Evolutionary conservation across 108 stramenopile species (phyloP).

Genomic region (Nitzschia inconspicua): DNA sequence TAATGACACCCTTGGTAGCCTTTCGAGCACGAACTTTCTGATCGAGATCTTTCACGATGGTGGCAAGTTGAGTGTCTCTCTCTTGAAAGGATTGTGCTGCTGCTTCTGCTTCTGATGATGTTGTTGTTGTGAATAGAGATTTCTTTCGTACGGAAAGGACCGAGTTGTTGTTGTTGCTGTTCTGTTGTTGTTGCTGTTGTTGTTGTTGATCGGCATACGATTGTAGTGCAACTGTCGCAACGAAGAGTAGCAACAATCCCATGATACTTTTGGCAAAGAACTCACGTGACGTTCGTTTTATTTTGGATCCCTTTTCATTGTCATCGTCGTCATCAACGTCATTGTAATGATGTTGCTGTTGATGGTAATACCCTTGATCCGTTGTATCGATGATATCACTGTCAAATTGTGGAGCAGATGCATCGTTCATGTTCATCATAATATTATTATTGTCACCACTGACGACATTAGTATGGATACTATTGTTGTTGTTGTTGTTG

Average conservation of each 20-base stretch:
- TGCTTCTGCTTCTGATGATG: no score
- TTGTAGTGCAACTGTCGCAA: neutral
- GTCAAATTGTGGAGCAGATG: neutral
- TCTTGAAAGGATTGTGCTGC: no score
- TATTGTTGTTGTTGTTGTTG: no score
- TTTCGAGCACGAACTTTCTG: constrained; percentile 65
- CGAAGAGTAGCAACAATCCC: neutral
- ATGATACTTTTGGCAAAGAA: neutral
- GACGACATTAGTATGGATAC: no score
- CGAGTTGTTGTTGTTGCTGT: constrained; percentile 17
- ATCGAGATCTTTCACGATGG: constrained; percentile 38
- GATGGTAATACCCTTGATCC: neutral
- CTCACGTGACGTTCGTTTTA: neutral
- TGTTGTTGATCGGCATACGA: neutral
- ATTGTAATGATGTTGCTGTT: neutral
- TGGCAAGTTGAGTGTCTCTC: neutral
- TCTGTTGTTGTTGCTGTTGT: neutral
- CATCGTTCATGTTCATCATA: no score
- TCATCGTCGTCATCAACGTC: constrained; percentile 5
- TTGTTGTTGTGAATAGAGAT: neutral
- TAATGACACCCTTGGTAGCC: constrained; percentile 47
- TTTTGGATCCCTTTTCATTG: constrained; percentile 25
- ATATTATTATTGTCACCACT: no score
- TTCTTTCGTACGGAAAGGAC: neutral
- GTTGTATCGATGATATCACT: neutral